These are phyloP conservation scores for Saccharomyces hybrid DNA, from an alignment of 1,139 yeast genomes.

Conservation along the genomic window DNA sequence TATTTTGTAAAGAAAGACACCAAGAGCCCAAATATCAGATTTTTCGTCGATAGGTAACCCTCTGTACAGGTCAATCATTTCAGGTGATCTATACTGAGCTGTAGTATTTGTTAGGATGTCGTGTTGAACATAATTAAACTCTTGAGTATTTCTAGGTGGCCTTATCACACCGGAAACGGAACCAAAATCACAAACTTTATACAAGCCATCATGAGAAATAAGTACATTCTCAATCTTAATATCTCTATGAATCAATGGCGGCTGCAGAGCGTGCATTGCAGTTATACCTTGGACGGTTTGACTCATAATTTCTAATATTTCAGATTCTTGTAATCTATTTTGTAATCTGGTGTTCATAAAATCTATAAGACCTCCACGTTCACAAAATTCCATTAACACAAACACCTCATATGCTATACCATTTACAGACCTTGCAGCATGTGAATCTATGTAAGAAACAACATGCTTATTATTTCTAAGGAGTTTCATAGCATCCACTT, in stretches of 20 bases:
- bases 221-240: constrained; percentile 73
- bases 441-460: constrained; percentile 67
- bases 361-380: constrained; percentile 61
- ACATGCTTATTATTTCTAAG: constrained; percentile 49
- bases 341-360: constrained; percentile 64
- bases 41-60: constrained; percentile 67
- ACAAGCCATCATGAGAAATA: constrained; percentile 47
- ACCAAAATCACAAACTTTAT: constrained; percentile 76
- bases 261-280: constrained; percentile 57
- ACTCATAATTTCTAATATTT: constrained; percentile 58
- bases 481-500: constrained; percentile 70
- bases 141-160: constrained; percentile 59
- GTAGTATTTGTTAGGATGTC: constrained; percentile 72
- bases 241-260: constrained; percentile 61
- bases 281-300: constrained; percentile 63
- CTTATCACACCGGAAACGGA: constrained; percentile 55
- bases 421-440: constrained; percentile 51
- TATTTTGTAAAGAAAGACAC: constrained; percentile 65
- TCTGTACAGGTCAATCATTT: constrained; percentile 65
- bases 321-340: constrained; percentile 52
- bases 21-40: constrained; percentile 78
- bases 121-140: constrained; percentile 51
- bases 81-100: constrained; percentile 77
- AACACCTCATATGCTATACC: constrained; percentile 61
- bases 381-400: constrained; percentile 70